phyloP scores from a whole-genome alignment of 352 stramenopile genomes.

The Phytopythium kandeliae region DNA sequence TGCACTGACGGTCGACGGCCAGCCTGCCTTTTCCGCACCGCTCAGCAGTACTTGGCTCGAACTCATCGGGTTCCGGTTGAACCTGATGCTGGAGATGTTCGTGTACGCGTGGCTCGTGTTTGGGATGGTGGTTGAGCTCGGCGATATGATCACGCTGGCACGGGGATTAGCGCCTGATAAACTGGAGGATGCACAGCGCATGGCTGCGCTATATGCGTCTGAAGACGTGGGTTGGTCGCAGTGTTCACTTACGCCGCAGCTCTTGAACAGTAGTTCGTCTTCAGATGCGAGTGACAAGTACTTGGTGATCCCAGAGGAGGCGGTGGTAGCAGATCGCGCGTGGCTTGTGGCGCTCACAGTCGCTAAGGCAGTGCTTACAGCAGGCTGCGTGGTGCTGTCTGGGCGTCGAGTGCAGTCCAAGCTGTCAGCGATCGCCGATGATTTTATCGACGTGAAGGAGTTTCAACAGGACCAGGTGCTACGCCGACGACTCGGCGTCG shows the following conservation, averaged over 20 bases:
- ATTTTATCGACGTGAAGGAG: constrained; percentile 71
- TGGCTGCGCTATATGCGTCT: constrained; percentile 26
- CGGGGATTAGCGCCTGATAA: constrained; percentile 20
- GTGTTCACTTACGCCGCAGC: constrained; percentile 9
- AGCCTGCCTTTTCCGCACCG: constrained; percentile 53
- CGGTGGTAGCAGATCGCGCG: constrained; percentile 35
- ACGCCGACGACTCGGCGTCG: constrained; percentile 25
- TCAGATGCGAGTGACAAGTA: constrained; percentile 5
- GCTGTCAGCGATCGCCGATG: constrained; percentile 54
- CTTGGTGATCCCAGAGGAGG: constrained; percentile 25
- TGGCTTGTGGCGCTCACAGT: constrained; percentile 40
- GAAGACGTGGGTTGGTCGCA: constrained; percentile 21
- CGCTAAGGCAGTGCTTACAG: constrained; percentile 30
- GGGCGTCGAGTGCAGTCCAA: constrained; percentile 46
- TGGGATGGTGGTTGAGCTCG: constrained; percentile 48
- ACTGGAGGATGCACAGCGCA: constrained; percentile 20
- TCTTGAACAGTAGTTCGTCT: constrained; percentile 7
- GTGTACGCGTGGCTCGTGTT: constrained; percentile 59
- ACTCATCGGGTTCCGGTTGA: constrained; percentile 50
- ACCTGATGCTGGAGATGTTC: constrained; percentile 34
- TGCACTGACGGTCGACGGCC: constrained; percentile 54
- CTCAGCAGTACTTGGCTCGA: constrained; percentile 64
- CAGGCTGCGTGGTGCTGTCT: constrained; percentile 20
- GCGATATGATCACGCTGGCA: constrained; percentile 37
- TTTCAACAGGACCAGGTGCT: constrained; percentile 50